Percentiles rank a stretch among this genome's conserved stretches.
Conservation (phyloP, 176 grass and related monocot genomes). For the Oryza meridionalis region DNA sequence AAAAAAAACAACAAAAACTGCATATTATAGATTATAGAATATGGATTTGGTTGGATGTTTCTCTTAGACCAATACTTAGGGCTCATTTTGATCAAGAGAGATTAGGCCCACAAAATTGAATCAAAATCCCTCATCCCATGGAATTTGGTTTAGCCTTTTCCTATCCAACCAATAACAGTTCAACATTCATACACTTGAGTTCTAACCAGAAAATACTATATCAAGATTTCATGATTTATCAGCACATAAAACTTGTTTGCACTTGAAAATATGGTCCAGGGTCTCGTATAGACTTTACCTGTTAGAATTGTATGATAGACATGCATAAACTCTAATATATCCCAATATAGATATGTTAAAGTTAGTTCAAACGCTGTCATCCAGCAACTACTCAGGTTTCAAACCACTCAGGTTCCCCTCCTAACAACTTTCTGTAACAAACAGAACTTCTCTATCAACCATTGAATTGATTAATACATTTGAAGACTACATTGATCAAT, state of each 20-base stretch:
- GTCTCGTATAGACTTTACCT: background rate
- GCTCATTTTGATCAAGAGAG: background rate
- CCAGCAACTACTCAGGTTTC: slow-evolving; percentile 32
- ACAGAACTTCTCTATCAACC: slow-evolving; percentile 27
- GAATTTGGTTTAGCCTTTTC: background rate
- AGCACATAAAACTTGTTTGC: background rate
- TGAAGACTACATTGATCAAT: slow-evolving; percentile 37
- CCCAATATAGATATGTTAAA: slow-evolving; percentile 20
- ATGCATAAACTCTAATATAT: slow-evolving; percentile 1
- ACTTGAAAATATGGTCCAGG: background rate
- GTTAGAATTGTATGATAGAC: background rate
- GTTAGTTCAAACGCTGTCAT: background rate
- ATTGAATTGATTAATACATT: slow-evolving; percentile 42
- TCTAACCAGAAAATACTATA: background rate
- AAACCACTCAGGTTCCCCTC: slow-evolving; percentile 17
- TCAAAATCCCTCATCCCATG: background rate
- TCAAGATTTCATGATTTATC: background rate
- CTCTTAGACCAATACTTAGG: background rate
- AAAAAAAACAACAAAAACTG: background rate
- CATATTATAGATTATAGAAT: background rate
- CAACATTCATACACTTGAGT: background rate
- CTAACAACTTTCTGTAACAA: slow-evolving; percentile 48
- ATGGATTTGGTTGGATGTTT: background rate
- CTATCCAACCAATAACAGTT: background rate
- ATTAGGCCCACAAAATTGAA: background rate